A percentile compares a stretch with the other conserved stretches of the same genome.
Evolutionary conservation across 2,329 filamentous ascomycete species (phyloP).

Genomic region (Ascochyta clinopodiicola): DNA sequence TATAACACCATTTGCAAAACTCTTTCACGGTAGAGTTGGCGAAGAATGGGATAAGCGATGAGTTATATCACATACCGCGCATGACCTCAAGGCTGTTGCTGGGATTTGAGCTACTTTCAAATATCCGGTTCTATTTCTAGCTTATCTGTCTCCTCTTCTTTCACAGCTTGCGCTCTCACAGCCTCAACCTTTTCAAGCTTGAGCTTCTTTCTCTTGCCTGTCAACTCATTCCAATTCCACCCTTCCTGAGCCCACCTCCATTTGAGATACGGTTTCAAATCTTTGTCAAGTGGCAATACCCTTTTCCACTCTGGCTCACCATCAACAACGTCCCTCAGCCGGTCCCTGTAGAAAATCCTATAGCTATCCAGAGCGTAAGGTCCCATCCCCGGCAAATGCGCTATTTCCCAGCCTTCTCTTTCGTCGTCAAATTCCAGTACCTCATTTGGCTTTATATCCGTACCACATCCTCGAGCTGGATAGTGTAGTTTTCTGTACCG

Average conservation of each 20-base stretch:
- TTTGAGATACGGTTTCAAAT: constrained; percentile 81
- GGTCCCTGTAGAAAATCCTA: constrained; percentile 91
- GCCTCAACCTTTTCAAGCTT: not conserved
- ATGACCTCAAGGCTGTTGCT: not conserved
- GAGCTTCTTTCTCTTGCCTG: constrained; percentile 6
- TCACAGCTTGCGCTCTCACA: not conserved
- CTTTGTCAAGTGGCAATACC: constrained; percentile 82
- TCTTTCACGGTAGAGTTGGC: not conserved
- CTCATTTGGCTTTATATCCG: constrained; percentile 55
- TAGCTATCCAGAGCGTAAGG: constrained; percentile 86
- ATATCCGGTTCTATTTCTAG: not conserved
- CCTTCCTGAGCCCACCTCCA: constrained; percentile 81
- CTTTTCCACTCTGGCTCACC: constrained; percentile 93
- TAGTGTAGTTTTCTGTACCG: constrained; percentile 63
- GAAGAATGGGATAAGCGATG: not conserved
- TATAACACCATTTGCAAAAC: not conserved
- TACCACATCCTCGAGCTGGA: constrained; percentile 25
- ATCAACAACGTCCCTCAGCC: constrained; percentile 64
- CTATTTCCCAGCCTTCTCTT: constrained; percentile 77
- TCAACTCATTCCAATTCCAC: constrained; percentile 13
- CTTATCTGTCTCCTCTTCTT: not conserved
- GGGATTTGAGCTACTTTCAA: not conserved
- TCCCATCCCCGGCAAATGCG: constrained; percentile 76
- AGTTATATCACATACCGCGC: not conserved
- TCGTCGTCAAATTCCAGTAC: constrained; percentile 41